Evolutionary conservation across 257 asterid genomes (phyloP).

Genomic region (Rubia yunnanensis): DNA sequence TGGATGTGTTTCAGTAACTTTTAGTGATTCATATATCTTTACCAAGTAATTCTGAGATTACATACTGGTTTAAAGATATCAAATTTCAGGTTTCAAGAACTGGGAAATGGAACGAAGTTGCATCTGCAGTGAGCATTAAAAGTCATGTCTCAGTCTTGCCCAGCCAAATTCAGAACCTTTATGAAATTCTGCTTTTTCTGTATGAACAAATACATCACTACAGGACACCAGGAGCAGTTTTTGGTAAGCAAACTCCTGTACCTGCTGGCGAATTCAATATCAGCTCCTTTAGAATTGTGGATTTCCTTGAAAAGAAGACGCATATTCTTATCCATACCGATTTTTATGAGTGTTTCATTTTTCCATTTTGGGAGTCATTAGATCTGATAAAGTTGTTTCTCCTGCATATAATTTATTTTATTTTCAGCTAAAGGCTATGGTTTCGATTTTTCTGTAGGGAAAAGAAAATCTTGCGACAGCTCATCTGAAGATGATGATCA

Average conservation of each 20-base stretch:
- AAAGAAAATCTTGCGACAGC: slow-evolving; percentile 26
- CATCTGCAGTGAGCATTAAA: slow-evolving; percentile 25
- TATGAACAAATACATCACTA: slow-evolving; percentile 51
- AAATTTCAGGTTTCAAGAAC: slow-evolving; percentile 41
- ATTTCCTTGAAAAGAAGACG: background rate
- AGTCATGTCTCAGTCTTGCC: slow-evolving; percentile 24
- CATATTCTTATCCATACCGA: background rate
- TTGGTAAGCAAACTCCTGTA: slow-evolving; percentile 17
- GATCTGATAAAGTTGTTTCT: background rate
- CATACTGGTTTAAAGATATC: background rate
- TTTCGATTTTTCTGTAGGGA: slow-evolving; percentile 20
- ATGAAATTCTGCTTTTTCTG: slow-evolving; percentile 37
- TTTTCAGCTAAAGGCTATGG: background rate
- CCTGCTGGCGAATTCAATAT: slow-evolving; percentile 7
- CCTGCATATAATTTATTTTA: background rate
- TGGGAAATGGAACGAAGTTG: slow-evolving; percentile 68
- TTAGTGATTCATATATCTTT: background rate
- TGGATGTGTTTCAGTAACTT: background rate
- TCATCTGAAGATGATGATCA: slow-evolving; percentile 18
- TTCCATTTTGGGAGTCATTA: background rate
- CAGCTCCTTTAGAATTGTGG: background rate
- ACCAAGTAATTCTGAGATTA: background rate
- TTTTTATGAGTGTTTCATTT: background rate
- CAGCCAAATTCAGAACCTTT: slow-evolving; percentile 45
- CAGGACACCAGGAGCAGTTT: slow-evolving; percentile 29